Evolutionary conservation across 208 protist species (phyloP).

Genomic region (Angomonas deanei): DNA sequence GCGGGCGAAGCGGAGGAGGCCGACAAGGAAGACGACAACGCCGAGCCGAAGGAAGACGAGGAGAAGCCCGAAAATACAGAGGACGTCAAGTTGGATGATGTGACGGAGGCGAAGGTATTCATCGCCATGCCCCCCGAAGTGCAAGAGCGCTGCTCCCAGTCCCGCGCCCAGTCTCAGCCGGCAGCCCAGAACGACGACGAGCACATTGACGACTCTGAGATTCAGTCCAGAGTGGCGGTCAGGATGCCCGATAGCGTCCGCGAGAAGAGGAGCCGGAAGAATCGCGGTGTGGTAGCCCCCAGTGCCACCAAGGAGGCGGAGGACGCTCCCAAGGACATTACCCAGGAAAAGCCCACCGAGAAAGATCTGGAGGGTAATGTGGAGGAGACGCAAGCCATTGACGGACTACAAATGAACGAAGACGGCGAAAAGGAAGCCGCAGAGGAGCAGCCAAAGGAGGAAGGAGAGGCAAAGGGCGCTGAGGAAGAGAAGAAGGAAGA

Average conservation of each 20-base stretch:
- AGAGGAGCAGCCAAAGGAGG: not conserved
- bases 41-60: not conserved
- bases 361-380: not conserved
- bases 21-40: not conserved
- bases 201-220: not conserved
- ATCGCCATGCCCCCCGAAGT: not conserved
- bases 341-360: not conserved
- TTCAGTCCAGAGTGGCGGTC: not conserved
- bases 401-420: not conserved
- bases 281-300: not conserved
- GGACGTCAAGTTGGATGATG: not conserved
- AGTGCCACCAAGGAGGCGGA: not conserved
- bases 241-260: not conserved
- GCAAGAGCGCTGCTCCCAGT: not conserved
- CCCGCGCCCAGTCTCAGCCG: not conserved
- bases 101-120: not conserved
- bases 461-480: not conserved
- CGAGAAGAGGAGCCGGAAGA: not conserved
- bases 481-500: not conserved
- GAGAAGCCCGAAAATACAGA: not conserved
- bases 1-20: not conserved
- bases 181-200: not conserved
- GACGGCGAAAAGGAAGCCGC: conserved; percentile 3
- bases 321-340: not conserved
- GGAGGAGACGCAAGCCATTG: not conserved